Evolutionary conservation across 2,329 filamentous ascomycete genomes (phyloP).

Genomic region (Beauveria caledonica): DNA sequence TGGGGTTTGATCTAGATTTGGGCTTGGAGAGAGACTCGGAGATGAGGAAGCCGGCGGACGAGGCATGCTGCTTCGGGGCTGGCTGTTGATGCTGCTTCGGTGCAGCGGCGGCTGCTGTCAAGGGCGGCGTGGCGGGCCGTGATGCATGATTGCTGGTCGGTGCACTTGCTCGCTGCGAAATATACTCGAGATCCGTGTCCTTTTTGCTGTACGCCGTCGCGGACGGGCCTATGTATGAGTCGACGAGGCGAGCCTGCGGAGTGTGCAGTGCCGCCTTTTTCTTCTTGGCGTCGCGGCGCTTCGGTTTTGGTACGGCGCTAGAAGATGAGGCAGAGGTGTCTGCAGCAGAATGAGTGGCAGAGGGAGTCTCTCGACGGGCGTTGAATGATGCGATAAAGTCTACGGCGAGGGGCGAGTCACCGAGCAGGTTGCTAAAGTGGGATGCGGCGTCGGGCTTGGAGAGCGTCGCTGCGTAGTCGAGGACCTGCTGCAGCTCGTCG

Average conservation of each 20-base stretch:
- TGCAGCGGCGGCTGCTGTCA: neutral
- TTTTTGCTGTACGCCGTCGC: conserved; percentile 71
- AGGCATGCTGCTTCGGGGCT: conserved; percentile 44
- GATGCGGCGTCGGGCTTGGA: conserved; percentile 70
- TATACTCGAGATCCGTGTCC: conserved; percentile 62
- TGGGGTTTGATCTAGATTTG: conserved; percentile 46
- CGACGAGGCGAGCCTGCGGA: conserved; percentile 51
- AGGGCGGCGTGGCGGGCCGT: conserved; percentile 26
- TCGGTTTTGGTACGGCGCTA: conserved; percentile 38
- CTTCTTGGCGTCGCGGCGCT: conserved; percentile 38
- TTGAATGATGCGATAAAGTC: conserved; percentile 82
- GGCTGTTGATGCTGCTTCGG: conserved; percentile 11
- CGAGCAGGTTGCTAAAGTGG: conserved; percentile 81
- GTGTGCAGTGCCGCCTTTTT: conserved; percentile 58
- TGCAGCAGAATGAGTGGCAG: conserved; percentile 16
- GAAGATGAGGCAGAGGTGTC: conserved; percentile 18
- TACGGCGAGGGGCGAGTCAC: conserved; percentile 68
- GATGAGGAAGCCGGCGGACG: conserved; percentile 67
- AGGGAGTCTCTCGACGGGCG: conserved; percentile 43
- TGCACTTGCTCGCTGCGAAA: conserved; percentile 41
- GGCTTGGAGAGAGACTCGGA: conserved; percentile 59
- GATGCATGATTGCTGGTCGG: conserved; percentile 29
- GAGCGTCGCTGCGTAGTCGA: conserved; percentile 72
- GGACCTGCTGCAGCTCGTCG: conserved; percentile 72
- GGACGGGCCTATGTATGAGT: conserved; percentile 53